A percentile compares a stretch with the other conserved stretches of the same genome.
phyloP scores from a whole-genome alignment of 2,329 filamentous ascomycete genomes.

The Xylaria sp. region DNA sequence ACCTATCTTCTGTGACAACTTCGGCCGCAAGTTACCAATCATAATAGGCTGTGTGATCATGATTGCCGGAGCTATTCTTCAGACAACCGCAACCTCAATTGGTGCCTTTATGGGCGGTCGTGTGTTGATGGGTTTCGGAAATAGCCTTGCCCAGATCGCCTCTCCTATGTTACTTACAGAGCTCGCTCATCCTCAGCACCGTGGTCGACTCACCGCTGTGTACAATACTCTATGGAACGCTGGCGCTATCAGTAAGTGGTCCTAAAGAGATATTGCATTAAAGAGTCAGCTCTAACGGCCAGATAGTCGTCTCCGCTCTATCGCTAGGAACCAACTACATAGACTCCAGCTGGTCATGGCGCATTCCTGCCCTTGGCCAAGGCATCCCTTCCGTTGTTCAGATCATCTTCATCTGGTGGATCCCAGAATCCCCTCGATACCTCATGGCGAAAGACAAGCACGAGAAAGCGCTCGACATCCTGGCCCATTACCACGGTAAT shows the following conservation, averaged over 20 bases:
- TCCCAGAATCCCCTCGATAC: conserved; percentile 48
- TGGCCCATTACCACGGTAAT: conserved; percentile 63
- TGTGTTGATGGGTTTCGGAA: conserved; percentile 63
- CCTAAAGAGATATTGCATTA: background rate
- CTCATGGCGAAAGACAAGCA: conserved; percentile 57
- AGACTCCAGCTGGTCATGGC: conserved; percentile 57
- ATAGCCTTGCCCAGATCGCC: conserved; percentile 56
- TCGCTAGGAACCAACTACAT: conserved; percentile 56
- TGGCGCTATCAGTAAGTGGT: conserved; percentile 39
- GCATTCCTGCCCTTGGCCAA: conserved; percentile 54
- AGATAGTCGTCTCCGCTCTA: conserved; percentile 52
- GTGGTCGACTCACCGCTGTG: conserved; percentile 57
- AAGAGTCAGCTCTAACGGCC: conserved; percentile 21
- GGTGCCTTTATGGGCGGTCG: conserved; percentile 60
- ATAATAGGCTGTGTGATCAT: conserved; percentile 58
- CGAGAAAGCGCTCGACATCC: conserved; percentile 59
- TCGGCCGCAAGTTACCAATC: conserved; percentile 54
- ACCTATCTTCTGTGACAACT: conserved; percentile 58
- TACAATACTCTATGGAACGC: conserved; percentile 62
- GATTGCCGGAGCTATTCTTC: conserved; percentile 60
- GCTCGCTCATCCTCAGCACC: conserved; percentile 60
- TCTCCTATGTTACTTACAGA: conserved; percentile 59
- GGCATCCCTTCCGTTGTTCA: conserved; percentile 54
- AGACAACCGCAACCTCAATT: conserved; percentile 55
- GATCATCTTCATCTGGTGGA: conserved; percentile 55